A percentile compares a stretch with the other conserved stretches of the same genome.
phyloP scores from a whole-genome alignment of 1,284 basidiomycete species.

The Ustilago tritici region DNA sequence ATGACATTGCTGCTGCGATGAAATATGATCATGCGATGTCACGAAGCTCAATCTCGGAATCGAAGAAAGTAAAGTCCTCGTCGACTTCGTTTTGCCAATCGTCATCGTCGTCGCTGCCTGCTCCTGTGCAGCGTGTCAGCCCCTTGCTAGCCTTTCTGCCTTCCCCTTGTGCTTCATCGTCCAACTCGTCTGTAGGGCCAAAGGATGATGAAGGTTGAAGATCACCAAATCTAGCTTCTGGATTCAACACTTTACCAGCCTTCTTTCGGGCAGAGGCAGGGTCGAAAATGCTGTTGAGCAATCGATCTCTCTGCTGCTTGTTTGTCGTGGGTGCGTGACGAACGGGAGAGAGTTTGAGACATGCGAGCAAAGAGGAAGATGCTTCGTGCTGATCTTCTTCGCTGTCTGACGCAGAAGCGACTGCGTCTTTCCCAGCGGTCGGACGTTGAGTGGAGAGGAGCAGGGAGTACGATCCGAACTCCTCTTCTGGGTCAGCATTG shows the following conservation, averaged over 20 bases:
- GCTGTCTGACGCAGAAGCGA: conserved; percentile 5
- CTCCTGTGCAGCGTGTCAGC: not conserved
- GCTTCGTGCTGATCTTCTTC: conserved; percentile 9
- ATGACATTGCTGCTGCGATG: not conserved
- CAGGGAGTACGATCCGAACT: conserved; percentile 5
- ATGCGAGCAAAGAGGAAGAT: conserved; percentile 12
- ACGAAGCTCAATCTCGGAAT: conserved; percentile 40
- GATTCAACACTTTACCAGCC: conserved; percentile 8
- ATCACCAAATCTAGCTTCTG: conserved; percentile 29
- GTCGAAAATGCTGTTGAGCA: conserved; percentile 28
- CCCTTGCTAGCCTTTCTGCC: not conserved
- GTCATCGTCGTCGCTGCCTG: conserved; percentile 31
- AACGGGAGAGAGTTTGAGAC: conserved; percentile 33
- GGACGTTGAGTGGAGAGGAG: not conserved
- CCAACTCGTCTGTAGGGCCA: not conserved
- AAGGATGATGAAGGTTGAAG: conserved; percentile 9
- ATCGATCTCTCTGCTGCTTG: not conserved
- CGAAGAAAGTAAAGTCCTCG: conserved; percentile 42
- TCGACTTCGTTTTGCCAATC: conserved; percentile 48
- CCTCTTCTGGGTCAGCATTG: conserved; percentile 26
- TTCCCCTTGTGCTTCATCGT: not conserved
- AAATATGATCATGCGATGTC: conserved; percentile 21
- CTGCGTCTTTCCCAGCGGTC: conserved; percentile 12
- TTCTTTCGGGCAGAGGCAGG: conserved; percentile 7
- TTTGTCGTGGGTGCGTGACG: conserved; percentile 14